Base-by-base conservation (phyloP, 495 filamentous ascomycete genomes). In the Penicillium canescens region DNA sequence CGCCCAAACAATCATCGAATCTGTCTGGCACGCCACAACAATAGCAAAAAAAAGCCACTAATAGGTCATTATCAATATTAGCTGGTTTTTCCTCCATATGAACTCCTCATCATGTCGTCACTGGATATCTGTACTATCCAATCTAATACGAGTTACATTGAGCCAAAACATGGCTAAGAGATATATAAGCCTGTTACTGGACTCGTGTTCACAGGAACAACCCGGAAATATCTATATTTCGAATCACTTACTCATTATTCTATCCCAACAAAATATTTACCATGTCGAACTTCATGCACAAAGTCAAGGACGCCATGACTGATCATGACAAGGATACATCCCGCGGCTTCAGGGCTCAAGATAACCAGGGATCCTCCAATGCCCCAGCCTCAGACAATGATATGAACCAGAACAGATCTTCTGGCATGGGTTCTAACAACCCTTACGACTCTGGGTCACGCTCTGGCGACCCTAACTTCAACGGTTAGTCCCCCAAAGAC, bases 271-370 rank as follows among this genome's bases (percentile, higher is more conserved):
- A 9, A 35, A 16, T 35, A 42, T 11, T 2, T 68, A 84, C 56
- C 54, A 86, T 86, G 83, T 85, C 83, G 36, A 67, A 73, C 53
- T 73, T 88, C 58, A 67, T 86, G 64, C 78, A 88, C 77, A 89
- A 87, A 64, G 77, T 85, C 72, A 87, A 88, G 72, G 81, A 87
- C 5, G 81, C 78, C 56, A 53, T 88, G 56, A 62, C 78, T 55
- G 63, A 71, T 39, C 48, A 45, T 42, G 43, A 45, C 23, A 40
- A 23, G 21, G 42, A 55, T 35, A 11, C 44, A 52, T n/a, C 33
- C n/a, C 50, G 16, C 40, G 31, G 40, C 33, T 38, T 54, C 20
- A 20, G 10, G 24, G 40, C 21, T 42, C 40, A 7, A 3, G 68
- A 77, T 63, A 60, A 76, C 51, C 9, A 40, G 24, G 38, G 35